These are phyloP conservation scores for Tetrapisispora phaffii DNA, from an alignment of 805 yeast genomes.

Conservation along the genomic window DNA sequence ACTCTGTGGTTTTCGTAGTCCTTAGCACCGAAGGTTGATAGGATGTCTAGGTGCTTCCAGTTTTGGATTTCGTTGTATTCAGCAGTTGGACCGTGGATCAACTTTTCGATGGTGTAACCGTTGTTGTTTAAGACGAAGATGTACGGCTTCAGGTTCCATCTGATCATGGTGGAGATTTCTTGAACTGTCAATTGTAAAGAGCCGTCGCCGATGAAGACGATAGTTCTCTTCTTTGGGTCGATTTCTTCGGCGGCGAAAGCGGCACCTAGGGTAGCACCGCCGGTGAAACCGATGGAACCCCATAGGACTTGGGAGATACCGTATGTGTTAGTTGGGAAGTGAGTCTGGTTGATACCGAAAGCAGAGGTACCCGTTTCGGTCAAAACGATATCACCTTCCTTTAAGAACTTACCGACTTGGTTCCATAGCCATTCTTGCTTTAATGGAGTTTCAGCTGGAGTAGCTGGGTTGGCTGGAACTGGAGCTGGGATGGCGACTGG, in stretches of 20 bases:
- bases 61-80: conserved; percentile 56
- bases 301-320: conserved; percentile 69
- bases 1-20: conserved; percentile 47
- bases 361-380: conserved; percentile 72
- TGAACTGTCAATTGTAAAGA: conserved; percentile 66
- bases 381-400: conserved; percentile 55
- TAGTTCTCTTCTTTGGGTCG: conserved; percentile 51
- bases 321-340: conserved; percentile 50
- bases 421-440: conserved; percentile 66
- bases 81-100: conserved; percentile 60
- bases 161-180: conserved; percentile 59
- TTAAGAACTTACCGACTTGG: conserved; percentile 49
- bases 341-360: conserved; percentile 57
- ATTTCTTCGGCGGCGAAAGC: conserved; percentile 57
- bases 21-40: conserved; percentile 42
- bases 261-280: conserved; percentile 61
- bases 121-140: conserved; percentile 59
- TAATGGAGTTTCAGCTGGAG: conserved; percentile 37
- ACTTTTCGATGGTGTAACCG: conserved; percentile 68
- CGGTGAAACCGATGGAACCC: conserved; percentile 68
- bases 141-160: conserved; percentile 59
- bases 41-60: conserved; percentile 53
- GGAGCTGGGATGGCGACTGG: conserved; percentile 49
- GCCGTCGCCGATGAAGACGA: conserved; percentile 66
- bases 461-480: conserved; percentile 38